Conservation (phyloP, 1,139 yeast genomes). For the Suhomyces yuchorum region DNA sequence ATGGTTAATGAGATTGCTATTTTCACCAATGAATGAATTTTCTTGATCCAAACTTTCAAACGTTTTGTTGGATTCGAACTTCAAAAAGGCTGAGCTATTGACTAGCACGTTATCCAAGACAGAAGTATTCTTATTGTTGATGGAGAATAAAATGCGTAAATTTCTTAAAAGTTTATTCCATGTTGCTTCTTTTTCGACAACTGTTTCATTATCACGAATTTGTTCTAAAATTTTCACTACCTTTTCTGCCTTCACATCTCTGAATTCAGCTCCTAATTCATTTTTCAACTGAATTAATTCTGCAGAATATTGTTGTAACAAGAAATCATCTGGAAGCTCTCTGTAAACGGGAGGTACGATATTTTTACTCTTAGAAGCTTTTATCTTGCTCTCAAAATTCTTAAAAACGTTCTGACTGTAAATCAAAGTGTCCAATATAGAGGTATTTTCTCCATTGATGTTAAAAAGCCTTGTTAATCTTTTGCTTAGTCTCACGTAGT, state of each 20-base stretch:
- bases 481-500: constrained; percentile 20
- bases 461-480: constrained; percentile 22
- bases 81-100: constrained; percentile 31
- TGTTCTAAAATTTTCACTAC: constrained; percentile 19
- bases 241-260: constrained; percentile 11
- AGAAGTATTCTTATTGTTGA: constrained; percentile 35
- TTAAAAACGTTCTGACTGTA: constrained; percentile 15
- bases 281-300: constrained; percentile 35
- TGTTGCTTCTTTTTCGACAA: constrained; percentile 22
- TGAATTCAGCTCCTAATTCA: constrained; percentile 26
- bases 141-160: constrained; percentile 33
- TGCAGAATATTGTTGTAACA: constrained; percentile 35
- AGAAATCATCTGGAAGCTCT: constrained; percentile 43
- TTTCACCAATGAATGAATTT: constrained; percentile 20
- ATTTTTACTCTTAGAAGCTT: background rate
- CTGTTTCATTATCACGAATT: constrained; percentile 18
- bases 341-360: constrained; percentile 19
- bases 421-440: constrained; percentile 25
- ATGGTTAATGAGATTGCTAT: constrained; percentile 18
- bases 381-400: constrained; percentile 19
- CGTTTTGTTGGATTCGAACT: constrained; percentile 26
- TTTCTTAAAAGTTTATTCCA: constrained; percentile 36
- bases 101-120: constrained; percentile 40
- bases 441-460: constrained; percentile 26
- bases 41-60: constrained; percentile 11